Percentiles rank a stretch among this genome's conserved stretches.
These are phyloP conservation scores for Wickerhamomyces subpelliculosus DNA, from an alignment of 805 yeast species.

Conservation along the genomic window DNA sequence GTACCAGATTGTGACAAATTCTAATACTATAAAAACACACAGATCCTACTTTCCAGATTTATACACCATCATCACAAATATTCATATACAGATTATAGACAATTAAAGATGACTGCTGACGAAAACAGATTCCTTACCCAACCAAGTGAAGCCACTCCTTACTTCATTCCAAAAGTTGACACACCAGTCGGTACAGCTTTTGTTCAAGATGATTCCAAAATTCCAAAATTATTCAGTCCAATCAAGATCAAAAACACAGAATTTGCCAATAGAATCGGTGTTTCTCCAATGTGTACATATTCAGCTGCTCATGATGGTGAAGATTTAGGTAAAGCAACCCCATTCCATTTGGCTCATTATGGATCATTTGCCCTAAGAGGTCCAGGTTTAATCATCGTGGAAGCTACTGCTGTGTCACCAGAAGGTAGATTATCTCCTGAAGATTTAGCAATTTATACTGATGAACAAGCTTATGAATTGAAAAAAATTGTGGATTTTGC, in stretches of 20 bases:
- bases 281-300: slow-evolving; percentile 52
- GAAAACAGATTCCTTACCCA: too few species aligned
- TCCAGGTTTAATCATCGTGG: slow-evolving; percentile 41
- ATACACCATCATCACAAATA: too few species aligned
- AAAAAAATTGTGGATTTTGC: slow-evolving; percentile 36
- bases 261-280: slow-evolving; percentile 45
- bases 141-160: too few species aligned
- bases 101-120: too few species aligned
- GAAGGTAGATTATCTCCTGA: slow-evolving; percentile 37
- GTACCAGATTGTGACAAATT: too few species aligned
- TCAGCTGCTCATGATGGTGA: slow-evolving; percentile 26
- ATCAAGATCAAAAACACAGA: slow-evolving; percentile 11
- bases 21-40: too few species aligned
- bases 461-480: slow-evolving; percentile 37
- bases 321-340: slow-evolving; percentile 33
- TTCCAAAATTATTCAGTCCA: slow-evolving; percentile 17
- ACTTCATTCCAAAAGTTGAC: not conserved
- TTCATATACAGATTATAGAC: too few species aligned
- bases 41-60: too few species aligned
- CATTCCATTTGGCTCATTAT: slow-evolving; percentile 43
- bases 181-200: not conserved
- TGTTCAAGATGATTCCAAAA: not conserved
- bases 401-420: slow-evolving; percentile 35
- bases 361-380: slow-evolving; percentile 42
- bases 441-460: slow-evolving; percentile 45